Conservation (phyloP, 2,329 filamentous ascomycete genomes). For the Fusarium verticillioides region DNA sequence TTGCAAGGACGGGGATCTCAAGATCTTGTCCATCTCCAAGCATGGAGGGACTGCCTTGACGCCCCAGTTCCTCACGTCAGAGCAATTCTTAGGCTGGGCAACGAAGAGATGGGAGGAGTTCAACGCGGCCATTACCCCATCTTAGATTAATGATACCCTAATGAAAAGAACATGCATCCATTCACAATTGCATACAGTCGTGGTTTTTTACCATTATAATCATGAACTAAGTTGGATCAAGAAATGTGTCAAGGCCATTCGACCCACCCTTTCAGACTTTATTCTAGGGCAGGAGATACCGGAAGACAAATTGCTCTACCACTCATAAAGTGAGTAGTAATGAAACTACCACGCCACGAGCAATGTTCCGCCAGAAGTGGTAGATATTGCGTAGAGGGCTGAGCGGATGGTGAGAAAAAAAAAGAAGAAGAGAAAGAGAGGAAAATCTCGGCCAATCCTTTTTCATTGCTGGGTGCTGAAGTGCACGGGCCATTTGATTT, state of each 20-base stretch:
- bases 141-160: constrained; percentile 46
- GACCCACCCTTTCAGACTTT: constrained; percentile 82
- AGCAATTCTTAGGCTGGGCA: constrained; percentile 59
- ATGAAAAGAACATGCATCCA: constrained; percentile 17
- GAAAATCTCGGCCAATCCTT: constrained; percentile 42
- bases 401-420: constrained; percentile 43
- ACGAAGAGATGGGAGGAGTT: constrained; percentile 52
- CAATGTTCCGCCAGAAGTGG: constrained; percentile 43
- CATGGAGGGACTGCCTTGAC: constrained; percentile 79
- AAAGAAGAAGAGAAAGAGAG: constrained; percentile 40
- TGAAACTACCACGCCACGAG: constrained; percentile 61
- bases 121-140: constrained; percentile 46
- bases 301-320: constrained; percentile 74
- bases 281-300: constrained; percentile 92
- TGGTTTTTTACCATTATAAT: background rate
- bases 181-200: background rate
- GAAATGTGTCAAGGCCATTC: constrained; percentile 78
- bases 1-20: constrained; percentile 60
- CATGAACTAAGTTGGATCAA: constrained; percentile 10
- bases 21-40: constrained; percentile 82
- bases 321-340: constrained; percentile 61
- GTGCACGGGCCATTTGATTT: constrained; percentile 39
- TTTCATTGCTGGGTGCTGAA: constrained; percentile 10
- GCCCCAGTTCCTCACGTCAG: constrained; percentile 72
- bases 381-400: constrained; percentile 47